These are phyloP conservation scores for Penicillium sp. DNA, from an alignment of 2,329 filamentous ascomycete genomes.

Conservation along the genomic window DNA sequence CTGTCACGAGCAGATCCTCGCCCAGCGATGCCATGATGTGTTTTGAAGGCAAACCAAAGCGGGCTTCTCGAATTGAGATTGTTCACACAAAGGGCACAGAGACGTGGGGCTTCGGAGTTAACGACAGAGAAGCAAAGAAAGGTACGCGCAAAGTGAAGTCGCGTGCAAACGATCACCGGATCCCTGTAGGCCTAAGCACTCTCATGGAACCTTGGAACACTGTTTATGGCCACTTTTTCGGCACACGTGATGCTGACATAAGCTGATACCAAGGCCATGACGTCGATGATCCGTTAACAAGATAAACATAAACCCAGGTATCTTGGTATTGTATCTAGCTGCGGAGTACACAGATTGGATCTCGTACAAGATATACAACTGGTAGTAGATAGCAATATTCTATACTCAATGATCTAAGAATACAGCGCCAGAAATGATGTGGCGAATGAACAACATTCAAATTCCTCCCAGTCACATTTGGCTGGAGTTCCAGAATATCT, in stretches of 20 bases:
- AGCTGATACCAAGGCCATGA: slow-evolving; percentile 7
- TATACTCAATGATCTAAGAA: neutral
- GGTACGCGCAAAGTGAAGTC: slow-evolving; percentile 4
- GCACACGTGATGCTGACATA: slow-evolving; percentile 22
- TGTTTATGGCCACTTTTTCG: slow-evolving; percentile 24
- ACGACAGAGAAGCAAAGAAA: neutral
- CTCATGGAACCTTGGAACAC: slow-evolving; percentile 11
- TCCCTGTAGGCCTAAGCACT: slow-evolving; percentile 17
- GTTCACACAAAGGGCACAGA: neutral
- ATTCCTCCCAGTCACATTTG: neutral
- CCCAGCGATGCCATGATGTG: slow-evolving; percentile 84
- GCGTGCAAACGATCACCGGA: slow-evolving; percentile 9
- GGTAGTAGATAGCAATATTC: too few species aligned
- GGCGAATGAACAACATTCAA: neutral
- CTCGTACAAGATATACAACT: too few species aligned
- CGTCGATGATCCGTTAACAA: slow-evolving; percentile 12
- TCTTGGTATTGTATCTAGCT: neutral
- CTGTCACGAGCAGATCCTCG: slow-evolving; percentile 89
- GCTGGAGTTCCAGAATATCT: neutral
- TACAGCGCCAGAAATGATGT: neutral
- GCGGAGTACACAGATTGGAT: too few species aligned
- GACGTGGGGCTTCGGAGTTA: neutral
- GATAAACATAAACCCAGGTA: too few species aligned
- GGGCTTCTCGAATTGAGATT: neutral
- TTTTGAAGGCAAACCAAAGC: neutral